Evolutionary conservation across 352 stramenopile species (phyloP).

Genomic region (Phytophthora pisi): DNA sequence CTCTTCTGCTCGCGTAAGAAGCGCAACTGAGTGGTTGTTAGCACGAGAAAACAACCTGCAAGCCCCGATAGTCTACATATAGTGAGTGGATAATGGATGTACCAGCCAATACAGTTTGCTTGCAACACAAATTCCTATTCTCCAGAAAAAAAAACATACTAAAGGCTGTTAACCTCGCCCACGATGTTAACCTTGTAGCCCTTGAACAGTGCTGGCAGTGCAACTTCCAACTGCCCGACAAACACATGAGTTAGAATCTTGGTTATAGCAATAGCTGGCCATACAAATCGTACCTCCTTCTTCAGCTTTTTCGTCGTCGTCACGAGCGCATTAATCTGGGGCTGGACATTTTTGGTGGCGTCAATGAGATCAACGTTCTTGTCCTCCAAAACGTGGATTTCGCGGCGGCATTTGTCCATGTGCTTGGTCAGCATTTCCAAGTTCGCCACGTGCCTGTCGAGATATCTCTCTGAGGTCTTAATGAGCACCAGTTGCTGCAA

Average conservation of each 20-base stretch:
- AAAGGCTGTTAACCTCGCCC: constrained; percentile 81
- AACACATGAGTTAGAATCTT: constrained; percentile 12
- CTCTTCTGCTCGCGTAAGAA: constrained; percentile 26
- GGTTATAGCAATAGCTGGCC: neutral
- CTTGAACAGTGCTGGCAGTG: constrained; percentile 71
- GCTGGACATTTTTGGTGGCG: constrained; percentile 53
- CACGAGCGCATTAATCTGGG: constrained; percentile 60
- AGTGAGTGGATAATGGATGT: neutral
- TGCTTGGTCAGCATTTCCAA: constrained; percentile 77
- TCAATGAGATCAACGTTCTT: constrained; percentile 77
- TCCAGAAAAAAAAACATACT: constrained; percentile 11
- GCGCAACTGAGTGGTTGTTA: neutral
- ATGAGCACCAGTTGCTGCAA: constrained; percentile 80
- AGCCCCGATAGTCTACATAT: neutral
- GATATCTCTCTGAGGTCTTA: constrained; percentile 73
- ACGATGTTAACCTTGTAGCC: constrained; percentile 84
- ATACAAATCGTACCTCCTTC: constrained; percentile 48
- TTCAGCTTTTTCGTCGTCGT: constrained; percentile 70
- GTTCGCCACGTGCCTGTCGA: constrained; percentile 72
- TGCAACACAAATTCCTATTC: neutral
- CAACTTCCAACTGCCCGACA: constrained; percentile 53
- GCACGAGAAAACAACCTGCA: neutral
- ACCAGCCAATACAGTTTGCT: neutral
- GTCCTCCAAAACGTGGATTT: constrained; percentile 71
- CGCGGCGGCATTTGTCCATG: constrained; percentile 70